Base-by-base conservation (phyloP, 177 flowering plant genomes). In the Vitis hybrid region DNA sequence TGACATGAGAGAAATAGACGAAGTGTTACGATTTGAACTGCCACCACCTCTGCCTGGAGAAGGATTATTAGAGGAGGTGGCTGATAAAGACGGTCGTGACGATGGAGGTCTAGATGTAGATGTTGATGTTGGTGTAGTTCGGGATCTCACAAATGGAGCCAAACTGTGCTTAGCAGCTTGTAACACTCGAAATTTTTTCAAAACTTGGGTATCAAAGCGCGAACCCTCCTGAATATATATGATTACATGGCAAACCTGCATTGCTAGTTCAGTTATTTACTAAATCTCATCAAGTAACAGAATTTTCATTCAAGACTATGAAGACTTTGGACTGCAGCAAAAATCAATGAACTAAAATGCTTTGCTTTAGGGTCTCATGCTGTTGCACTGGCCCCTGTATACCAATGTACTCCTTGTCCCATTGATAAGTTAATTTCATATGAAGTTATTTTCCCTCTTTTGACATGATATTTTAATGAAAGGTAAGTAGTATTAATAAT, bases 221-320 rank as follows among this genome's bases (percentile, higher is more conserved):
- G 91, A 87, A 15, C 97, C 98, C 71, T 92, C 97, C 69, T 85
- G 87, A 67, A 92, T 80, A 69, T 81, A 86, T 73, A 94, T 73
- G 70, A 94, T 77, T 18, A 89, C 79, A 83, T 94, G 98, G 80
- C 97, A 92, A 24, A 92, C 98, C 98, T 94, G 94, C 88, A 84
- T 76, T 65, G 61, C 73, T 71, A 72, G 66, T 57, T 11, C 35
- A 70, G 75, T 74, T 65, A 62, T 56, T 63, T 56, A 51, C 18
- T 52, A 69, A 64, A 54, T 56, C 56, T 10, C 64, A 46, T 27
- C 21, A 1, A 67, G 19, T 30, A 7, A 9, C 46, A 2, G 3
- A 24, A n/a, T 6, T 60, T 21, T 64, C 57, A 48, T 11, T 15
- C 12, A 30, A 51, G 21, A 51, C 18, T 18, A 35, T 4, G 16